Base-by-base conservation (phyloP, 331 rosid species). In the Stylosanthes scabra region DNA sequence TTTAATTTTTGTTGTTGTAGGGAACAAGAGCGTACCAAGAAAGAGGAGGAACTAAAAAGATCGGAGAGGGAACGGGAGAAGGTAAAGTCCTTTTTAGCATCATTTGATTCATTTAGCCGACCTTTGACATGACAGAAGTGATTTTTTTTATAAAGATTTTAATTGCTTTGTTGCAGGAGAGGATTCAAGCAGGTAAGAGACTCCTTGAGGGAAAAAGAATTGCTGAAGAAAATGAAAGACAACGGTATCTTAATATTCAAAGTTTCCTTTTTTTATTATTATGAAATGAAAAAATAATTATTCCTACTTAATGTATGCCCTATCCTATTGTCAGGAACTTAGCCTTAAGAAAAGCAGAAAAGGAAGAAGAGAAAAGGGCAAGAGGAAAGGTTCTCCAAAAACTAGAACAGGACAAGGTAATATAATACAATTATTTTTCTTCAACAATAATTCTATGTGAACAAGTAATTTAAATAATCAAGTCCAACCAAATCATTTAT, bases 321-420 rank as follows among this genome's bases (percentile, higher is more conserved):
- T n/a, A n/a, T n/a, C n/a, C n/a, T n/a, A n/a, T 79, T 67, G 20
- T 79, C 89, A 91, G 98, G 54, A 3, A 78, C 64, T 49, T 85
- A 57, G 49, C 84, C 20, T 75, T 78, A 16, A 66, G 50, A 74
- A 83, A 89, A 82, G 84, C 85, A 29, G 97, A 89, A 87, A 89
- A 83, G 71, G 83, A 85, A 71, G 98, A 91, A 69, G 91, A 88
- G 84, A 86, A 83, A 79, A 87, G 82, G 76, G 97, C 97, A 63
- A 85, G 91, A 70, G 85, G 80, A 42, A 83, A 42, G 63, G 84
- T 89, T 61, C 62, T 81, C 13, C 64, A 63, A 82, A 89, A 86
- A 82, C 83, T 93, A 55, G 87, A 89, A 65, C 96, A 89, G 66
- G 96, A 93, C 74, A 93, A 89, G 98, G 98, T 93, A 97, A 97